Percentiles rank a stretch among this genome's conserved stretches.
phyloP scores from a whole-genome alignment of 225 moss, liverwort and hornwort species.

The Asterella californica region DNA sequence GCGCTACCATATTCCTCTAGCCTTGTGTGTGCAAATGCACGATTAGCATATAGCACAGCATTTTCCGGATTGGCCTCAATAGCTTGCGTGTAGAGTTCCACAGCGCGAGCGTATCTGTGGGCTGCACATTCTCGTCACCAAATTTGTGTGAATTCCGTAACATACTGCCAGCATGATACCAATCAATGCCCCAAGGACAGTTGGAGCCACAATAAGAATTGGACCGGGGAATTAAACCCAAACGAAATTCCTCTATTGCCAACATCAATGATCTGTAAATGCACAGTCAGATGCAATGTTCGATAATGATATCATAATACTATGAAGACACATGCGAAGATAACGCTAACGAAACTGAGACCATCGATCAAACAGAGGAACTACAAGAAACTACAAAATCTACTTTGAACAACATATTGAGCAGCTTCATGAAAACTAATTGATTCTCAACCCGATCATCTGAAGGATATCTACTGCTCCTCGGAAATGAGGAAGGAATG shows the following conservation, averaged over 20 bases:
- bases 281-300: not conserved
- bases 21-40: conserved; percentile 90
- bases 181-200: not conserved
- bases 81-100: conserved; percentile 81
- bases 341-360: not conserved
- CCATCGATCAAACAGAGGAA: not conserved
- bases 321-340: not conserved
- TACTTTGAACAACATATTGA: not conserved
- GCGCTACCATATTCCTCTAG: conserved; percentile 98
- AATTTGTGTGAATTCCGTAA: not conserved
- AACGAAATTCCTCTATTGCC: not conserved
- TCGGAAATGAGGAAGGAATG: not conserved
- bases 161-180: not conserved
- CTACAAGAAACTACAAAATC: not conserved
- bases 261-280: not conserved
- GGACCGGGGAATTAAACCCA: not conserved
- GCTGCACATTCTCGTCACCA: conserved; percentile 45
- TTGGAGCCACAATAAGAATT: not conserved
- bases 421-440: not conserved
- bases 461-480: not conserved
- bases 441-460: not conserved
- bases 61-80: conserved; percentile 74
- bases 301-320: not conserved
- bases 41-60: conserved; percentile 95
- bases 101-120: conserved; percentile 60